Base-by-base conservation (phyloP, 768 basidiomycete genomes). In the Imleria badia region DNA sequence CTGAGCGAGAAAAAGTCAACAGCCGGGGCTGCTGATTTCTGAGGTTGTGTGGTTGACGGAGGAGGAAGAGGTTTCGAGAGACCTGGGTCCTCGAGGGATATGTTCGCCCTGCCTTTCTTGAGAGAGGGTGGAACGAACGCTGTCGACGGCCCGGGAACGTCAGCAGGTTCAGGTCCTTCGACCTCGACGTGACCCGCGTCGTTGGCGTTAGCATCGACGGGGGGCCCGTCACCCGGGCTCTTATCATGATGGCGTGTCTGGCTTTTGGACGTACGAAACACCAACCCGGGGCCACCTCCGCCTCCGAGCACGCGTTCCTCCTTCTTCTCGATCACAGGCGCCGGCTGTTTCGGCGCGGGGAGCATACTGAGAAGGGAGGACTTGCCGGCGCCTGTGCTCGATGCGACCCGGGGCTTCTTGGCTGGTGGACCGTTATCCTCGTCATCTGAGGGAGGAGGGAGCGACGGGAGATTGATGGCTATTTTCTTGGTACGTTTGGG, bases 301-400 rank as follows among this genome's bases (percentile, higher is more conserved):
- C 80, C 81, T 3, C 89, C 89, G 6, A 91, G 76, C 14, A 88
- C 78, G 30, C 85, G 77, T 58, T 81, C 78, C 6, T 77, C 69
- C 29, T 69, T 61, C 50, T 69, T 71, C 56, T 57, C 48, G 23
- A 67, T 64, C n/a, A 76, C 66, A 11, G 81, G 76, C 7, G 22
- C 71, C 64, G 51, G 76, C 73, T 66, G 80, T 70, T 85, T 89
- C 6, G 90, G 90, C 0, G 84, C 80, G 33, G 90, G 90, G 12
- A 92, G 76, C 85, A 91, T 89, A 10, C 80, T 79, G 31, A 91
- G 63, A 45, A 92, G 66, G 3, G 83, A 80, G 1, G 89, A 91
- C 13, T 67, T 66, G 11, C 88, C 88, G 26, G 82, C 82, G 9
- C 85, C 82, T 10, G 56, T 36, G 29, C 49, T 48, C 20, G 78